Percentiles rank a stretch among this genome's conserved stretches.
phyloP scores from a whole-genome alignment of 768 basidiomycete genomes.

The Amanita exitialis region DNA sequence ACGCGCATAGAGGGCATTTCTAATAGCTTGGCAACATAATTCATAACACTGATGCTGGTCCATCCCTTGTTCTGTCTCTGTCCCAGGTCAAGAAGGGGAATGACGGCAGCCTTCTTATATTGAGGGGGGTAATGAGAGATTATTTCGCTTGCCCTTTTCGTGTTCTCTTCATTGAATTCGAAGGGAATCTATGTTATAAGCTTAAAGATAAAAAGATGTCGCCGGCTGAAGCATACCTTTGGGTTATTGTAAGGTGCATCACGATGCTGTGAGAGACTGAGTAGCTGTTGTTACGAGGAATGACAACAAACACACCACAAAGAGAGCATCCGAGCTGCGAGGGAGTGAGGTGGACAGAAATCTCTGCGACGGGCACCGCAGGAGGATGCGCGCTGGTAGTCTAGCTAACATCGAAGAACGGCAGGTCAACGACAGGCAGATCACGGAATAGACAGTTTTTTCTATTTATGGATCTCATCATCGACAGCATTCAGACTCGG shows the following conservation, averaged over 20 bases:
- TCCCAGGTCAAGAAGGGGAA: constrained; percentile 91
- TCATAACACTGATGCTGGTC: constrained; percentile 99
- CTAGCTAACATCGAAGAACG: constrained; percentile 1
- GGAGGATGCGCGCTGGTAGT: background rate
- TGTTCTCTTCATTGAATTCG: constrained; percentile 71
- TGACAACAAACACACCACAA: constrained; percentile 52
- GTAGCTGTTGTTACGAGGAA: constrained; percentile 6
- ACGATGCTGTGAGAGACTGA: constrained; percentile 57
- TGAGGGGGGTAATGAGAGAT: constrained; percentile 92
- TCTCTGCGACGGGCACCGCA: constrained; percentile 9
- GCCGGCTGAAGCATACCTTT: constrained; percentile 35
- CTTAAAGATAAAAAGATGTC: background rate
- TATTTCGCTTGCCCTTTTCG: constrained; percentile 81
- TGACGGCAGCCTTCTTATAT: constrained; percentile 98
- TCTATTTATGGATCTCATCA: background rate
- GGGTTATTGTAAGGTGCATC: constrained; percentile 94
- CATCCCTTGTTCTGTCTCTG: constrained; percentile 98
- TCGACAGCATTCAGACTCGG: background rate
- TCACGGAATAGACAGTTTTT: background rate
- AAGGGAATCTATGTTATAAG: constrained; percentile 66
- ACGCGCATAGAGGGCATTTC: constrained; percentile 98
- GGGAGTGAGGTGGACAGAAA: constrained; percentile 31
- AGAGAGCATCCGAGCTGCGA: constrained; percentile 73
- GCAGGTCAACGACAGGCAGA: background rate
- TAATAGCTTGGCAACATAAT: constrained; percentile 88